phyloP scores from a whole-genome alignment of 2,329 filamentous ascomycete genomes.

The Sporothrix luriei region DNA sequence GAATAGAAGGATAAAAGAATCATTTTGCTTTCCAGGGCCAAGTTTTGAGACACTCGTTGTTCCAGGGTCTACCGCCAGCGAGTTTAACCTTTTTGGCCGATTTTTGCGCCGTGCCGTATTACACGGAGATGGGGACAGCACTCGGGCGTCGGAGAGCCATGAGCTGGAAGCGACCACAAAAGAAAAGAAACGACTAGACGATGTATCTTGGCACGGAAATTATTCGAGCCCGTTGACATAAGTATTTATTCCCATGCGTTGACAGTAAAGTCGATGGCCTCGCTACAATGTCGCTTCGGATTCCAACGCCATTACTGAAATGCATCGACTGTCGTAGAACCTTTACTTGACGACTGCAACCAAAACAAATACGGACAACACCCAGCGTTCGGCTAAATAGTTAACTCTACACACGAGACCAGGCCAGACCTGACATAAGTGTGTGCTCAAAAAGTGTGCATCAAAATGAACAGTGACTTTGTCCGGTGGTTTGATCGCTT shows the following conservation, averaged over 20 bases:
- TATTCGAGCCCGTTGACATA: no score
- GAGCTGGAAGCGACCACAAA: neutral
- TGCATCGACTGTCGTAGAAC: neutral
- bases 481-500: slow-evolving; percentile 22
- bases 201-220: no score
- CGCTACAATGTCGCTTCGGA: neutral
- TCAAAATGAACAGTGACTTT: neutral
- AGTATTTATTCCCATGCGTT: no score
- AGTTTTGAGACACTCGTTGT: slow-evolving; percentile 11
- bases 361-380: neutral
- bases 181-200: neutral
- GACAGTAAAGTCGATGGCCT: no score
- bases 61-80: neutral
- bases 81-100: slow-evolving; percentile 20
- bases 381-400: neutral
- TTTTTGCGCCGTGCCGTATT: neutral
- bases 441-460: no score
- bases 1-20: neutral
- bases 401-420: neutral
- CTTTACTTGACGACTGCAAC: neutral
- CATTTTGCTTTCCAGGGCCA: no score
- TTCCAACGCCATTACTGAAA: neutral
- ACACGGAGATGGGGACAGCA: no score
- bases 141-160: no score
- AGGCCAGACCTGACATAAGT: slow-evolving; percentile 1